Conservation (phyloP, 768 basidiomycete species). For the Boletus eberwhitei region DNA sequence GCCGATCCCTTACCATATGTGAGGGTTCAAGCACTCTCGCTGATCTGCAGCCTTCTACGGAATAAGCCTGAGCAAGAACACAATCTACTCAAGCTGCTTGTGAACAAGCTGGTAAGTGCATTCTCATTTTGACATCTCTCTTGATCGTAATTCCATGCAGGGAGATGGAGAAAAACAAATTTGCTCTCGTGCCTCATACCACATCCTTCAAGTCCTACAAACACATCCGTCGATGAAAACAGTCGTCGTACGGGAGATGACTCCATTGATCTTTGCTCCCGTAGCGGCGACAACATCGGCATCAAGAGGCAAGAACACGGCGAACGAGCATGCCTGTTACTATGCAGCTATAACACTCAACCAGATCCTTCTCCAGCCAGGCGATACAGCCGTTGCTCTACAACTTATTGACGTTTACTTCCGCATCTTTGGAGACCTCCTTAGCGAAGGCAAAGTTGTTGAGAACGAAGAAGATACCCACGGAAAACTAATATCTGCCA, state of each 20-base stretch:
- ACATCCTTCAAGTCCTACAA: constrained; percentile 86
- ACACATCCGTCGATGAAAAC: constrained; percentile 90
- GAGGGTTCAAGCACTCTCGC: constrained; percentile 75
- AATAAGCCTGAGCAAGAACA: constrained; percentile 97
- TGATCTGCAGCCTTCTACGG: constrained; percentile 76
- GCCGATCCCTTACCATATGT: constrained; percentile 87
- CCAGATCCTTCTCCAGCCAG: constrained; percentile 71
- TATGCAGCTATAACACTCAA: constrained; percentile 94
- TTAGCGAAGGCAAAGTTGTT: constrained; percentile 53
- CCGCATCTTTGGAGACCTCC: constrained; percentile 85
- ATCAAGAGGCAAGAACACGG: constrained; percentile 30
- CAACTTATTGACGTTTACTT: constrained; percentile 89
- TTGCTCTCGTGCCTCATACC: constrained; percentile 86
- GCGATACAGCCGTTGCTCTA: constrained; percentile 72
- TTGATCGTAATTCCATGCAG: constrained; percentile 34
- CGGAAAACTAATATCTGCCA: constrained; percentile 82
- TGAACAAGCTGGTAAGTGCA: constrained; percentile 82
- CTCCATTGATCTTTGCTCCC: constrained; percentile 56
- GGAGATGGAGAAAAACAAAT: constrained; percentile 87
- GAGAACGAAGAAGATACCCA: constrained; percentile 49
- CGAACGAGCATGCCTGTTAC: constrained; percentile 77
- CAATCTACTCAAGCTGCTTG: constrained; percentile 86
- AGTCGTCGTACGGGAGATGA: constrained; percentile 84
- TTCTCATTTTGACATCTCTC: neutral
- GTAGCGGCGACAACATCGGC: constrained; percentile 14